Percentiles rank a stretch among this genome's conserved stretches.
Conservation (phyloP, 1,139 yeast genomes). For the Pichia inconspicua region DNA sequence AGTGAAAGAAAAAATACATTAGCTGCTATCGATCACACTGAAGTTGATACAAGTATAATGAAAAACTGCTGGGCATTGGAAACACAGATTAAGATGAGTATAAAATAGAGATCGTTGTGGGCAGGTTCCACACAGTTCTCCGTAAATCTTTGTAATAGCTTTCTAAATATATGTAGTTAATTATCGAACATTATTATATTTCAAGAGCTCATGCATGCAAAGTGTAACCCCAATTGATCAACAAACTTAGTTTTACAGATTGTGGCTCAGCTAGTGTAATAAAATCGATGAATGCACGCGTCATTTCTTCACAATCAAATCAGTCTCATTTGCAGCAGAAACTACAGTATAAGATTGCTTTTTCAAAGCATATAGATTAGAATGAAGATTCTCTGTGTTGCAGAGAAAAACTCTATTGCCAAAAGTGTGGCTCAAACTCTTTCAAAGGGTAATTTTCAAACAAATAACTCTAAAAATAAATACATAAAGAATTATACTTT, state of each 20-base stretch:
- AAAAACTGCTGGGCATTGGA: conserved; percentile 7
- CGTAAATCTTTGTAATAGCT: no score
- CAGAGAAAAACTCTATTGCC: conserved; percentile 95
- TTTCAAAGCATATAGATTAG: neutral
- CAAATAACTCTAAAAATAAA: conserved; percentile 46
- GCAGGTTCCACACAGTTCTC: neutral
- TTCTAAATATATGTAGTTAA: no score
- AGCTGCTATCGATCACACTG: neutral
- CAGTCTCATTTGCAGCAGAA: no score
- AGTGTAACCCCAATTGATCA: no score
- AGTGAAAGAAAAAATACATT: neutral
- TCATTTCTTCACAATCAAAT: neutral
- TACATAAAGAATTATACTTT: conserved; percentile 77
- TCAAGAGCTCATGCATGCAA: no score
- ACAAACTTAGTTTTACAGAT: no score
- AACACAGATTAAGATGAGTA: neutral
- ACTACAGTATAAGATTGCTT: no score
- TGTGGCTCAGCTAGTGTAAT: no score
- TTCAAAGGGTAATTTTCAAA: conserved; percentile 57
- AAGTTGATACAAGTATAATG: conserved; percentile 1
- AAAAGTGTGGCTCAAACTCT: conserved; percentile 71
- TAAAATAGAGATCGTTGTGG: neutral
- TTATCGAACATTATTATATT: no score
- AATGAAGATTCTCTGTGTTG: conserved; percentile 71
- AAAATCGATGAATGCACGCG: neutral